Evolutionary conservation across 768 basidiomycete species (phyloP), one percentile per base, ranked within the genome.

Genomic region (Auricularia heimuer): DNA sequence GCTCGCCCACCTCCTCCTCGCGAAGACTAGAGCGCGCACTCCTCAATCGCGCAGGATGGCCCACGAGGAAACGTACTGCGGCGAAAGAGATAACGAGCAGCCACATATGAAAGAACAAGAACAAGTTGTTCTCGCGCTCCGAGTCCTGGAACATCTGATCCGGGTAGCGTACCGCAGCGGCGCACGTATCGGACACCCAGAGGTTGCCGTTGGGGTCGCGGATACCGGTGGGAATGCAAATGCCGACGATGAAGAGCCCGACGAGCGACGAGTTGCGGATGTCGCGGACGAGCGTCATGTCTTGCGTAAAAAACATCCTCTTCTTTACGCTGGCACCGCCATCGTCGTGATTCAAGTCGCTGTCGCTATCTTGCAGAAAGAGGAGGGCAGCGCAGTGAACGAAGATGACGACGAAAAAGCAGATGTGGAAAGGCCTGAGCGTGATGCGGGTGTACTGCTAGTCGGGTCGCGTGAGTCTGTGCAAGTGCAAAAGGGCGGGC

Each of bases 381-480:
- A 73, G 75, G 62, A 83, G 78, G 34, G 75, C 70, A 56, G 79
- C 63, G 65, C 77, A 81, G 63, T 75, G 76, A 35, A 76, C 60
- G 56, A 85, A 67, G 34, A 81, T 77, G 65, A 83, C 72, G 47
- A 79, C 71, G 69, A 83, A 81, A 70, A 82, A 85, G 39, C 75
- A 67, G 4, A 78, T 74, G 37, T 82, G 83, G 70, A 77, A 78
- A 11, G 76, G 79, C n/a, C 79, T 82, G 39, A 81, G 69, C 6
- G 81, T 83, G 62, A 83, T 75, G 65, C 81, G 77, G 36, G 77
- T 71, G 67, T 79, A 81, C 83, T 85, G 37, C 24, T 61, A 24
- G 37, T 14, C 7, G 37, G 18, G 54, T 3, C 7, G 63, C 39
- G 39, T 39, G 39, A 39, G 39, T 39, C 8, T 39, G 39, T 39